phyloP scores from a whole-genome alignment of 306 rosid species.

The Malus orientalis region DNA sequence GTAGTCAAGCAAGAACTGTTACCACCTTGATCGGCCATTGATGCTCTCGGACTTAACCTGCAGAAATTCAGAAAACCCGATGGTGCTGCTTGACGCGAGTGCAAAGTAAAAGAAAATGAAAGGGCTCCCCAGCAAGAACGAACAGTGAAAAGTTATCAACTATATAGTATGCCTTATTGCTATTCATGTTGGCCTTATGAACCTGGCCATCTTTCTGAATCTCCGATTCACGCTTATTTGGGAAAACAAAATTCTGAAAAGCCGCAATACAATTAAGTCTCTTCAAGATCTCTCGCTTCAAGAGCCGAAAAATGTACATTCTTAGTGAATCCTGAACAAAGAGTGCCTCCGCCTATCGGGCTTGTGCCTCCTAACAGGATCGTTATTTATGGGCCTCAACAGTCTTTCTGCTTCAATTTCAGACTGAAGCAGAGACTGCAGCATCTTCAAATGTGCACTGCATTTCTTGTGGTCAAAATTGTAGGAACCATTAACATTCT shows the following conservation, averaged over 20 bases:
- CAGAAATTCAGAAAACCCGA: neutral
- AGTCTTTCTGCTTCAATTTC: conserved; percentile 59
- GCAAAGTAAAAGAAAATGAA: conserved; percentile 1
- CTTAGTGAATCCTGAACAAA: conserved; percentile 41
- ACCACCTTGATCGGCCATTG: neutral
- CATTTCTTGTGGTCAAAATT: conserved; percentile 65
- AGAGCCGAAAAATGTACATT: conserved; percentile 36
- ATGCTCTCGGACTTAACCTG: conserved; percentile 1
- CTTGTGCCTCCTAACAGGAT: conserved; percentile 56
- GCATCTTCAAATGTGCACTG: conserved; percentile 63
- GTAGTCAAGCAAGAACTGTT: conserved; percentile 1
- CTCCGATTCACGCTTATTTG: conserved; percentile 21
- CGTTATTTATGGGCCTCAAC: conserved; percentile 50
- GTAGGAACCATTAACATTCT: neutral
- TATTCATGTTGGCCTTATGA: neutral
- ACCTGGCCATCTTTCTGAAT: conserved; percentile 18
- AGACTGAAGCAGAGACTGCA: conserved; percentile 66
- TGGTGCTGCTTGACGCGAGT: neutral
- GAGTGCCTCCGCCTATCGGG: conserved; percentile 57
- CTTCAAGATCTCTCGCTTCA: conserved; percentile 5
- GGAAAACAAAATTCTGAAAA: conserved; percentile 12
- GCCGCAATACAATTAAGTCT: conserved; percentile 33
- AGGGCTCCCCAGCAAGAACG: neutral
- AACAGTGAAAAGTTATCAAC: neutral
- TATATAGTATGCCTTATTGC: conserved; percentile 5